Percentiles rank a stretch among this genome's conserved stretches.
Evolutionary conservation across 2,329 filamentous ascomycete species (phyloP).

Genomic region (Mycocentrospora acerina): DNA sequence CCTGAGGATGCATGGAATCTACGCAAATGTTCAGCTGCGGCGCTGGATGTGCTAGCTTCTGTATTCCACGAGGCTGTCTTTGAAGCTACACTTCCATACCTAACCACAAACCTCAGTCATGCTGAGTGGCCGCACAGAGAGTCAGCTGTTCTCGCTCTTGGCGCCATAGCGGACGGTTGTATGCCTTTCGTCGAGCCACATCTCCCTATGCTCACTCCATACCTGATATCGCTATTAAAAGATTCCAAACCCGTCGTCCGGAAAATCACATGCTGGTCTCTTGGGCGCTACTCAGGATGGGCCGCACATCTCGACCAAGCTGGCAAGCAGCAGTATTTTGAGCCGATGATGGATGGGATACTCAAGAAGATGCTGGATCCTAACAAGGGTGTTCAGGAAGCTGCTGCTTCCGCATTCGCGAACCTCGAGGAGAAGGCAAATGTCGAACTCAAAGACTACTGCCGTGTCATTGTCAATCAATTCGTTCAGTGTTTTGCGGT

Average conservation of each 20-base stretch:
- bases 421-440: conserved; percentile 94
- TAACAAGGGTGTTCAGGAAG: conserved; percentile 98
- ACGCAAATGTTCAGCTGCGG: conserved; percentile 94
- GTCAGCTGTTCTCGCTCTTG: conserved; percentile 89
- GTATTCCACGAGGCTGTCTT: conserved; percentile 90
- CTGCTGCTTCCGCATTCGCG: conserved; percentile 92
- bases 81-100: conserved; percentile 85
- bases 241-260: conserved; percentile 88
- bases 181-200: conserved; percentile 88
- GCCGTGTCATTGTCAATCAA: conserved; percentile 84
- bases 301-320: conserved; percentile 71
- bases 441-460: conserved; percentile 78
- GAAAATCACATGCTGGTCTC: conserved; percentile 97
- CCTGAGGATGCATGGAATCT: conserved; percentile 94
- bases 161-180: conserved; percentile 92
- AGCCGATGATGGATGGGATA: conserved; percentile 96
- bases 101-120: conserved; percentile 86
- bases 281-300: conserved; percentile 92
- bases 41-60: conserved; percentile 88
- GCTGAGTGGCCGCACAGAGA: conserved; percentile 89
- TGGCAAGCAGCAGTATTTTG: conserved; percentile 77
- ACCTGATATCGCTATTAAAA: conserved; percentile 80
- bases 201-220: conserved; percentile 85
- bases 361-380: conserved; percentile 91
- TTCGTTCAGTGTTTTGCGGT: conserved; percentile 89